phyloP scores from a whole-genome alignment of 176 grass and related monocot genomes.

The Ensete ventricosum region DNA sequence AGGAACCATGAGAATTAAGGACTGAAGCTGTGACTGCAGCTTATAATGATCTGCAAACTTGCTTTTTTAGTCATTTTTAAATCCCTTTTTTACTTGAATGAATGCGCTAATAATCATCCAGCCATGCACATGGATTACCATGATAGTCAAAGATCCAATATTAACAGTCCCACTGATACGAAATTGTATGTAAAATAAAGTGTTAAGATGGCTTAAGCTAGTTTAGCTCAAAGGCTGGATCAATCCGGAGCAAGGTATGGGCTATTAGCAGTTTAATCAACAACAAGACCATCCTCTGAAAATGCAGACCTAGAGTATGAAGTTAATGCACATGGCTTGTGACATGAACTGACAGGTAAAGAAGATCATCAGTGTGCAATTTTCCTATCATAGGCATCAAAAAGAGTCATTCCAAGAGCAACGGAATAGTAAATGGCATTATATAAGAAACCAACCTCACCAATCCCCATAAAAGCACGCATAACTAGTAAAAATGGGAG shows the following conservation, averaged over 20 bases:
- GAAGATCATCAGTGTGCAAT: neutral
- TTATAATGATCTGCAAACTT: neutral
- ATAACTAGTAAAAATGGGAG: slow-evolving; percentile 68
- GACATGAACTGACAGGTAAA: slow-evolving; percentile 13
- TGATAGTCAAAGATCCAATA: neutral
- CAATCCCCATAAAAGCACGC: slow-evolving; percentile 98
- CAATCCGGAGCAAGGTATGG: no score
- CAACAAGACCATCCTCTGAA: neutral
- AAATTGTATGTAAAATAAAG: neutral
- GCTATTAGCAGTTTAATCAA: neutral
- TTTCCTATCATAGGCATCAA: neutral
- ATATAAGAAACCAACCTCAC: slow-evolving; percentile 60
- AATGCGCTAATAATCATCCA: neutral
- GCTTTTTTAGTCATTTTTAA: neutral
- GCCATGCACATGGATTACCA: neutral
- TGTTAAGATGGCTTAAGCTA: neutral
- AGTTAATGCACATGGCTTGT: neutral
- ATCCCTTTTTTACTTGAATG: neutral
- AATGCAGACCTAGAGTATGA: neutral
- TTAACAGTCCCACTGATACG: neutral
- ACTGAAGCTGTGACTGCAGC: neutral
- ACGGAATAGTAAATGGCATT: neutral
- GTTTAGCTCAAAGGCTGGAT: neutral
- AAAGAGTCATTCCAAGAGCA: neutral
- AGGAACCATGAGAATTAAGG: no score